Conservation (phyloP, 768 basidiomycete species). For the Dioszegia crocea region DNA sequence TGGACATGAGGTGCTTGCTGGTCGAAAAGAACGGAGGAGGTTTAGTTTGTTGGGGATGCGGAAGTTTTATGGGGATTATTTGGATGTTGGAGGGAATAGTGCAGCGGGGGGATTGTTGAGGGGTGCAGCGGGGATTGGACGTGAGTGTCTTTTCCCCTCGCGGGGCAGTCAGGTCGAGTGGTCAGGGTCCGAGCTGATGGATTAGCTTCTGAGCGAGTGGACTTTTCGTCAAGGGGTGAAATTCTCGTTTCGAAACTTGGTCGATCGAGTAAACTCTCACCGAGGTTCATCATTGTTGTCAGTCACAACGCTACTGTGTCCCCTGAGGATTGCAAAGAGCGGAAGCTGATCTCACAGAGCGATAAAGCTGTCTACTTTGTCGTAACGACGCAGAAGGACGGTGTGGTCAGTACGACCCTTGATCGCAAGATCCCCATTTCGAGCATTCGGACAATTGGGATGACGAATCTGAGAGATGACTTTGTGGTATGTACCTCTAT, state of each 20-base stretch:
- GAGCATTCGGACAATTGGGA: constrained; percentile 76
- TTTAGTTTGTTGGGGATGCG: constrained; percentile 92
- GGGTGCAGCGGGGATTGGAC: constrained; percentile 65
- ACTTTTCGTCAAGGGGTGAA: constrained; percentile 78
- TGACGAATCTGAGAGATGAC: constrained; percentile 89
- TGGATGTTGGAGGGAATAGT: constrained; percentile 74
- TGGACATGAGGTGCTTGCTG: constrained; percentile 84
- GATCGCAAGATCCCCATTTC: constrained; percentile 87
- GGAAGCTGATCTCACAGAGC: constrained; percentile 56
- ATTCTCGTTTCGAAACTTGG: constrained; percentile 76
- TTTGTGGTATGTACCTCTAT: constrained; percentile 70
- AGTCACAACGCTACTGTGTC: constrained; percentile 42
- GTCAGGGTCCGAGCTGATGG: constrained; percentile 5
- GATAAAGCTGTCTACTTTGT: constrained; percentile 79
- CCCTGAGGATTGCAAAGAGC: neutral
- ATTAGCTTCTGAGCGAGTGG: constrained; percentile 66
- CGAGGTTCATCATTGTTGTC: constrained; percentile 84
- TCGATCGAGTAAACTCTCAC: constrained; percentile 85
- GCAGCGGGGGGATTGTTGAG: constrained; percentile 72
- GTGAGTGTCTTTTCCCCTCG: constrained; percentile 57
- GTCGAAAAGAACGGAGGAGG: constrained; percentile 85
- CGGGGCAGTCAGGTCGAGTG: neutral
- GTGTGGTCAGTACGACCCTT: constrained; percentile 57
- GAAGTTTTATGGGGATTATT: constrained; percentile 92
- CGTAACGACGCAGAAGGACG: constrained; percentile 62